A percentile compares a stretch with the other conserved stretches of the same genome.
Evolutionary conservation across 192 early-diverging fungal species (phyloP).

Genomic region (Kappamyces sp.): DNA sequence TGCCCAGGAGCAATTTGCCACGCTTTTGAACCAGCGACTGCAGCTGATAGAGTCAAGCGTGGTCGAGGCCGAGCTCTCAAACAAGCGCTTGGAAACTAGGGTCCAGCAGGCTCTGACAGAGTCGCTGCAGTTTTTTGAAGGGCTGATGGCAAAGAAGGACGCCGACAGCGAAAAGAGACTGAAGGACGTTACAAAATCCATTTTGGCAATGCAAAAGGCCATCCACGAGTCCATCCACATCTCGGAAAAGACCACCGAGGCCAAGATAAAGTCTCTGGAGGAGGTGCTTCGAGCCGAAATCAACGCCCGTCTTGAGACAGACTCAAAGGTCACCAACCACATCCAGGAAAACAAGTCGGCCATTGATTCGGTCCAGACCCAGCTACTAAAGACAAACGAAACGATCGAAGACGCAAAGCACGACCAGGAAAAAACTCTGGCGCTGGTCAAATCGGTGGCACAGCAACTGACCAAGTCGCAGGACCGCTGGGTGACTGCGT

Average conservation of each 20-base stretch:
- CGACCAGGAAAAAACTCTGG: conserved; percentile 2
- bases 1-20: conserved; percentile 5
- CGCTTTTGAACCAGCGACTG: conserved; percentile 2
- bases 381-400: background rate
- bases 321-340: background rate
- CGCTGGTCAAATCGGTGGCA: conserved; percentile 5
- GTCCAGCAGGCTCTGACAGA: background rate
- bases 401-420: conserved; percentile 4
- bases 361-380: conserved; percentile 6
- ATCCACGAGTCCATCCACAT: conserved; percentile 8
- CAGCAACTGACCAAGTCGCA: conserved; percentile 6
- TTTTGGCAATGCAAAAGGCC: conserved; percentile 5
- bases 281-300: conserved; percentile 10
- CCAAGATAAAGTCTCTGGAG: conserved; percentile 14
- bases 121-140: background rate
- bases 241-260: conserved; percentile 5
- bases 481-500: conserved; percentile 4
- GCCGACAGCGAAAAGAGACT: conserved; percentile 2
- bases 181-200: conserved; percentile 7
- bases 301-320: conserved; percentile 8
- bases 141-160: background rate
- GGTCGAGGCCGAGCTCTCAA: conserved; percentile 1
- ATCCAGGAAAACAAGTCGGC: background rate
- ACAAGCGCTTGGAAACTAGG: conserved; percentile 6
- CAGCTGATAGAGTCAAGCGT: conserved; percentile 6